Percentiles rank a stretch among this genome's conserved stretches.
Evolutionary conservation across 2,329 filamentous ascomycete species (phyloP).

Genomic region (Fonsecaea pugnacius): DNA sequence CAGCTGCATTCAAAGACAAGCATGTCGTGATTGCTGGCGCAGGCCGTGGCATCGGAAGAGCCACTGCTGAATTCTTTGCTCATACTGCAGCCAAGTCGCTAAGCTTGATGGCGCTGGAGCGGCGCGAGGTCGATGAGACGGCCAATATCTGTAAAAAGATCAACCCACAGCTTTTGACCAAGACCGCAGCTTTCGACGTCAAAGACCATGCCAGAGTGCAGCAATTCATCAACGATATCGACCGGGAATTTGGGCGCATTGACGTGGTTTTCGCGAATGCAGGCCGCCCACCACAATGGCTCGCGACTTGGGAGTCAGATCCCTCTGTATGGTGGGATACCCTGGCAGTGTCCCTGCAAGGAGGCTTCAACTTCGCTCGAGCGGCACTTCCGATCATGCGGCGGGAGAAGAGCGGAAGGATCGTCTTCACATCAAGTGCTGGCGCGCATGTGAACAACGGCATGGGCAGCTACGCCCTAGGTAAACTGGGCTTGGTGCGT

Average conservation of each 20-base stretch:
- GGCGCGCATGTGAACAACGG: conserved; percentile 30
- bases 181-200: conserved; percentile 40
- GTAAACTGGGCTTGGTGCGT: conserved; percentile 33
- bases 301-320: conserved; percentile 30
- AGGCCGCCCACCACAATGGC: conserved; percentile 38
- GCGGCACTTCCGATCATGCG: conserved; percentile 32
- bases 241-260: conserved; percentile 49
- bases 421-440: conserved; percentile 34
- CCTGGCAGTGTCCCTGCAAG: conserved; percentile 31
- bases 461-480: conserved; percentile 33
- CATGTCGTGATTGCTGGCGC: conserved; percentile 61
- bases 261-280: conserved; percentile 54
- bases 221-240: conserved; percentile 43
- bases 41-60: conserved; percentile 59
- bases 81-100: conserved; percentile 27
- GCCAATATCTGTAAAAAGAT: conserved; percentile 28
- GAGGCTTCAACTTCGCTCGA: conserved; percentile 34
- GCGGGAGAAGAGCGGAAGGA: conserved; percentile 28
- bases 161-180: conserved; percentile 24
- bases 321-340: conserved; percentile 34
- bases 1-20: conserved; percentile 40
- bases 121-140: conserved; percentile 30
- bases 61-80: conserved; percentile 57
- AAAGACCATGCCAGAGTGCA: conserved; percentile 48
- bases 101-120: conserved; percentile 31